Evolutionary conservation across 371 early-diverging fungal species (phyloP).

Genomic region (Mucor velutinosus): DNA sequence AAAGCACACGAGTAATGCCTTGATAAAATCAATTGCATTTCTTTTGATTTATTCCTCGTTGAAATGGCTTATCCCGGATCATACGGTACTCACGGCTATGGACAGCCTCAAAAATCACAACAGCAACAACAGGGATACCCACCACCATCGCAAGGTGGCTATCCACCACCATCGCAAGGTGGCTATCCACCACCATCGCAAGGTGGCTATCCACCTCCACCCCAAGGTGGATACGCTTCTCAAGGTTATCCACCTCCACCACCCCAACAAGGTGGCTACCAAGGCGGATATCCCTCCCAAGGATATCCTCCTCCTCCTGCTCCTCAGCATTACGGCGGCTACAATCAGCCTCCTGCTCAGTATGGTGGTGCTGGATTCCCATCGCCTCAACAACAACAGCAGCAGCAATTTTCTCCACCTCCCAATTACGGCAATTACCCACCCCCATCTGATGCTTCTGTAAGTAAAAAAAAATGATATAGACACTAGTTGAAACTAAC

Average conservation of each 20-base stretch:
- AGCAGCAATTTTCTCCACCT: not conserved
- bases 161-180: conserved; percentile 13
- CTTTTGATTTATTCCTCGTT: not conserved
- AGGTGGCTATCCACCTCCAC: conserved; percentile 14
- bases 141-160: not conserved
- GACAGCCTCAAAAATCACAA: conserved; percentile 17
- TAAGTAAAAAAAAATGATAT: not conserved
- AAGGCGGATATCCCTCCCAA: not conserved
- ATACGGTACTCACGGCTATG: conserved; percentile 26
- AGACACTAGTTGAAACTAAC: not conserved
- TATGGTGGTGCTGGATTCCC: not conserved
- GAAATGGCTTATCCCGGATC: conserved; percentile 29
- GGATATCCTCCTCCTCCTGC: not conserved
- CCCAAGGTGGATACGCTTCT: not conserved
- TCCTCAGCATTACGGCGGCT: conserved; percentile 2
- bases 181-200: conserved; percentile 11
- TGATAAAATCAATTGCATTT: too few species aligned
- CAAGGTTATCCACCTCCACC: conserved; percentile 18
- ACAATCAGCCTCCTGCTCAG: conserved; percentile 3
- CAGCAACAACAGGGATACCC: conserved; percentile 11
- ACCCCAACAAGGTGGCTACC: not conserved
- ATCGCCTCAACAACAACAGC: conserved; percentile 3
- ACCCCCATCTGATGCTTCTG: not conserved
- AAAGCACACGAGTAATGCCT: too few species aligned
- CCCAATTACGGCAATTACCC: conserved; percentile 10